Evolutionary conservation across 768 basidiomycete genomes (phyloP).

Genomic region (Termitomyces titanicus): DNA sequence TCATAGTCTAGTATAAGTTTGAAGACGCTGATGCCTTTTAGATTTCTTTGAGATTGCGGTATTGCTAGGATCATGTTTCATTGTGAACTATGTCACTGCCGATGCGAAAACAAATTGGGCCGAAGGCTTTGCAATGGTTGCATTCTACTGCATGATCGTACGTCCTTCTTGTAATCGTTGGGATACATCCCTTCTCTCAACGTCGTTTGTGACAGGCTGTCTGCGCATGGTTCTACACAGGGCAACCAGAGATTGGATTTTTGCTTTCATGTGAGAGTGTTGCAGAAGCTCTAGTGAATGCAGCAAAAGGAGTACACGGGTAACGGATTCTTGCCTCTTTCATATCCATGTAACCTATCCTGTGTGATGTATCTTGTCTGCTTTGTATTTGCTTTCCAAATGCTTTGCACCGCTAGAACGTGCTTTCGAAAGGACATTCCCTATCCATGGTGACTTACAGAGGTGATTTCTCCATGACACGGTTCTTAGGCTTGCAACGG

Average conservation of each 20-base stretch:
- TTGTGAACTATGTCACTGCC: constrained; percentile 78
- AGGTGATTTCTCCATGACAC: no score
- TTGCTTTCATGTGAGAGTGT: constrained; percentile 41
- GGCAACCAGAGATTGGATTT: constrained; percentile 45
- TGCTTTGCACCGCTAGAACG: neutral
- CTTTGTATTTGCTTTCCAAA: neutral
- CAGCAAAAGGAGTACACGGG: neutral
- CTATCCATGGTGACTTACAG: no score
- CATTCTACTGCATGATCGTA: constrained; percentile 68
- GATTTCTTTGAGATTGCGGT: constrained; percentile 69
- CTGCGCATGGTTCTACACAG: constrained; percentile 66
- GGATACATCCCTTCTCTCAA: neutral
- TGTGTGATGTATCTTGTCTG: neutral
- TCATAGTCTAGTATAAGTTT: neutral
- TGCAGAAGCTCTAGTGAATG: constrained; percentile 27
- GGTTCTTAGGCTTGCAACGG: no score
- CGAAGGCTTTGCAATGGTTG: constrained; percentile 63
- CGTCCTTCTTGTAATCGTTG: constrained; percentile 7
- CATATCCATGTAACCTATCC: neutral
- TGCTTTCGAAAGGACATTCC: no score
- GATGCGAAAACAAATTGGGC: constrained; percentile 81
- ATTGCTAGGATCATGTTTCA: constrained; percentile 63
- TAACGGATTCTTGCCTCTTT: neutral
- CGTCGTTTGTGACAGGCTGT: constrained; percentile 39
- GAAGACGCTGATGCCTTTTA: constrained; percentile 20